phyloP scores from a whole-genome alignment of 225 moss, liverwort and hornwort genomes.

The Bryum argenteum region DNA sequence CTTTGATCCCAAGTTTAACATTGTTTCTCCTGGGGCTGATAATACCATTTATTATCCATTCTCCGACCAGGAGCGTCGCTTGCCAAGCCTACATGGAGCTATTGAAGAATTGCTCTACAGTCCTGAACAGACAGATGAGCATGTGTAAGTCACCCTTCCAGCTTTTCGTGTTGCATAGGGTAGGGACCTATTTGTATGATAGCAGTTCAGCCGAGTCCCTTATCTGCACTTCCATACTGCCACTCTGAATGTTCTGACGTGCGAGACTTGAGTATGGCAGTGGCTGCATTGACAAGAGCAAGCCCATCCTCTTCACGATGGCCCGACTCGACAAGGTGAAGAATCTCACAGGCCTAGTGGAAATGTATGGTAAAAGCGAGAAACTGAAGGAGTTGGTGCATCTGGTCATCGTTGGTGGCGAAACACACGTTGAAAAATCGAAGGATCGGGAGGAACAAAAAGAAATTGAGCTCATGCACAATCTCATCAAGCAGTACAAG shows the following conservation, averaged over 20 bases:
- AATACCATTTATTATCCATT: constrained; percentile 75
- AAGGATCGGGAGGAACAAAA: constrained; percentile 83
- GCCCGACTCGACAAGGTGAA: constrained; percentile 88
- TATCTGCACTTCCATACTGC: not conserved
- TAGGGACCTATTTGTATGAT: not conserved
- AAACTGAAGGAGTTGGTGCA: constrained; percentile 65
- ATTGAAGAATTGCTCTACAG: constrained; percentile 71
- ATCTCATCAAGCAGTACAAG: constrained; percentile 65
- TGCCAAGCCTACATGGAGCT: constrained; percentile 63
- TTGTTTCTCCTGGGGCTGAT: constrained; percentile 89
- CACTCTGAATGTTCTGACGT: constrained; percentile 12
- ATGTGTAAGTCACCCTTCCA: constrained; percentile 51
- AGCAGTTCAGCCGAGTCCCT: not conserved
- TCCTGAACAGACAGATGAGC: constrained; percentile 75
- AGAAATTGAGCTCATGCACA: constrained; percentile 76
- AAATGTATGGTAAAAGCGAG: constrained; percentile 70
- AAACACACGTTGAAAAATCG: constrained; percentile 60
- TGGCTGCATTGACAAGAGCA: constrained; percentile 61
- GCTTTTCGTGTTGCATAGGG: not conserved
- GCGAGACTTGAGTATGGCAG: constrained; percentile 38
- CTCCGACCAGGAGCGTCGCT: constrained; percentile 59
- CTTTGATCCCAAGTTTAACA: constrained; percentile 94
- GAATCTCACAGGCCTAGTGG: constrained; percentile 75
- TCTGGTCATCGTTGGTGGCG: constrained; percentile 82
- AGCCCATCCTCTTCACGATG: constrained; percentile 89